Percentiles rank a stretch among this genome's conserved stretches.
These are phyloP conservation scores for Penicillium bialowiezense DNA, from an alignment of 495 filamentous ascomycete species.

Conservation along the genomic window DNA sequence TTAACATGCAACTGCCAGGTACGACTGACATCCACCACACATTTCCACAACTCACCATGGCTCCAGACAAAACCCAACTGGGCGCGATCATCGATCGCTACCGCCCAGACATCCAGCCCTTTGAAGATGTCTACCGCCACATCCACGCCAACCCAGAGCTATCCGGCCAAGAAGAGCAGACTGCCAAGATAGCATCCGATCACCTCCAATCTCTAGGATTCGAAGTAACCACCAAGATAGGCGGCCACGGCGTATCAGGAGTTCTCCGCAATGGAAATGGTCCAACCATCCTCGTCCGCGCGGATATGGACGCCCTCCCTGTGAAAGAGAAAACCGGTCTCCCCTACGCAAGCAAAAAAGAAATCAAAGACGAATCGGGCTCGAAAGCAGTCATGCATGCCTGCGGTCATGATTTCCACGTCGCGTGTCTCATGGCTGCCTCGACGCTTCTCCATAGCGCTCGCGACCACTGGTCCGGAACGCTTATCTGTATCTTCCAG, in stretches of 20 bases:
- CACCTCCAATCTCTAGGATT: slow-evolving; percentile 41
- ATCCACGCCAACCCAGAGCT: slow-evolving; percentile 53
- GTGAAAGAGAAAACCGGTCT: slow-evolving; percentile 55
- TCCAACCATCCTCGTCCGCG: slow-evolving; percentile 51
- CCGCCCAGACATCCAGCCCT: slow-evolving; percentile 34
- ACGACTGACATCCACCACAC: background rate
- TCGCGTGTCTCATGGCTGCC: slow-evolving; percentile 49
- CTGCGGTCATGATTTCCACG: slow-evolving; percentile 66
- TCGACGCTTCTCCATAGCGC: slow-evolving; percentile 42
- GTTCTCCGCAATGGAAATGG: slow-evolving; percentile 57
- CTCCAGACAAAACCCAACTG: background rate
- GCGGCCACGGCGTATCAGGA: slow-evolving; percentile 54
- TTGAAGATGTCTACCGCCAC: slow-evolving; percentile 45
- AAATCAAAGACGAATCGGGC: slow-evolving; percentile 43
- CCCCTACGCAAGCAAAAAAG: slow-evolving; percentile 49
- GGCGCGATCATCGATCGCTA: slow-evolving; percentile 10
- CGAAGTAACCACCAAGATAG: slow-evolving; percentile 48
- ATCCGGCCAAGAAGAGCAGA: slow-evolving; percentile 46
- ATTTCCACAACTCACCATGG: background rate
- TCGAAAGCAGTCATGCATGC: slow-evolving; percentile 60
- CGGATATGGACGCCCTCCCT: slow-evolving; percentile 63
- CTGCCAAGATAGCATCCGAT: slow-evolving; percentile 36
- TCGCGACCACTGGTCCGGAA: slow-evolving; percentile 51
- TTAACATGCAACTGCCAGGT: background rate
- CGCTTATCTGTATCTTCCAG: slow-evolving; percentile 58